Base-by-base conservation (phyloP, 2,329 filamentous ascomycete species). In the Alternaria gansuensis region DNA sequence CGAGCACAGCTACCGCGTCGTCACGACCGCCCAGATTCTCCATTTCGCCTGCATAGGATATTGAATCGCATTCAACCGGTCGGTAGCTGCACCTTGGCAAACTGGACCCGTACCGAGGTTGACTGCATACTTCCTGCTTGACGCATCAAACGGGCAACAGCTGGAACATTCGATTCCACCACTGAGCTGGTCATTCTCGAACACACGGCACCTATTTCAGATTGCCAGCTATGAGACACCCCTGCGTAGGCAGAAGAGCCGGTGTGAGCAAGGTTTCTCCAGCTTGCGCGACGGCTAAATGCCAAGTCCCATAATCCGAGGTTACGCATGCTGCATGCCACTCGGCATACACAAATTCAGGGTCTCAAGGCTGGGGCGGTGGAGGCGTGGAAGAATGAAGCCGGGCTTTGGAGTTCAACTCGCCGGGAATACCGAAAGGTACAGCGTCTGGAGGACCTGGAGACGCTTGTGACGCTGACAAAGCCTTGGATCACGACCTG, bases 31-130 rank as follows among this genome's bases (percentile, higher is more conserved):
- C 48, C 60, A 49, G 56, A 60, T 63, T 62, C 58, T 41, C 49
- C 29, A 53, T 48, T n/a, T 36, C 49, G 48, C 54, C 57, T 65
- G 65, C 61, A 61, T 58, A 31, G 48, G 53, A 60, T 62, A 64
- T 70, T 69, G 57, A 62, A 50, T 57, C 59, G 55, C 59, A 72
- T 71, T 74, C 71, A 74, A 52, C 70, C 72, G 69, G 56, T 60
- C 41, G 54, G 52, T 52, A 62, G 40, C 41, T 34, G 29, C 17
- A 21, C 28, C 52, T 59, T 59, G 51, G 60, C 41, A 28, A 36
- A 33, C 7, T 10, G n/a, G 14, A 31, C 37, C 45, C 26, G 39
- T 36, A 48, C 33, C 51, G 29, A 49, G 40, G 31, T 49, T 29
- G 24, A 37, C 5, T 50, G 24, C 51, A 45, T 36, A n/a, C 23